Conservation (phyloP, 805 yeast species). For the Naumovozyma castellii region DNA sequence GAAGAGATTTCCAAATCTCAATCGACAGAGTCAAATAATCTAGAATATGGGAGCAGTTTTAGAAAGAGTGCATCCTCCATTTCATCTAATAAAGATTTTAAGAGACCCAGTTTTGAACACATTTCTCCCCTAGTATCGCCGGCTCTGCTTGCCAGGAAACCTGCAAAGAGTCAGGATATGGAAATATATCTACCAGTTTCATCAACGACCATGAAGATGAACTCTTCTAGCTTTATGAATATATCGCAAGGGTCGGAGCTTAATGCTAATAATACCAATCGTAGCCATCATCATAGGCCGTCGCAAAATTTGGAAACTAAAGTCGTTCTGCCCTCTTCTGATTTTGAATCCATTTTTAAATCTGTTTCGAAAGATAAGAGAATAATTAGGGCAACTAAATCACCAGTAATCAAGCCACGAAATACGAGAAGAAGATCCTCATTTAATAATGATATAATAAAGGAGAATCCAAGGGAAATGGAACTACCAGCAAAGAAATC, state of each 20-base stretch:
- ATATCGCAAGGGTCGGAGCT: neutral
- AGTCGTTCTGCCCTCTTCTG: neutral
- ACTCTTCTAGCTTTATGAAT: neutral
- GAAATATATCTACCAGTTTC: neutral
- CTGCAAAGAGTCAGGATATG: neutral
- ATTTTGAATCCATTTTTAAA: neutral
- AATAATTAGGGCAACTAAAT: conserved; percentile 5
- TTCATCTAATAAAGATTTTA: neutral
- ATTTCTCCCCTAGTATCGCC: neutral
- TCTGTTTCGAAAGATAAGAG: conserved; percentile 3
- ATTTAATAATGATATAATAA: neutral
- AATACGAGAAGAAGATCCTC: conserved; percentile 1
- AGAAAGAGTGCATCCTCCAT: neutral
- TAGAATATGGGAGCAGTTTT: too few species aligned
- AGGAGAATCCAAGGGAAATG: conserved; percentile 9
- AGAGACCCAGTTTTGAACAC: neutral
- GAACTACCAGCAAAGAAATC: conserved; percentile 16
- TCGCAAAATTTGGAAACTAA: neutral
- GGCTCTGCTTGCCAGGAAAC: neutral
- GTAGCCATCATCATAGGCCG: too few species aligned
- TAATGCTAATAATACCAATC: neutral
- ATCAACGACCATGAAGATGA: neutral
- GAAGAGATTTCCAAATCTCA: neutral
- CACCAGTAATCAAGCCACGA: conserved; percentile 2
- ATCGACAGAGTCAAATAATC: neutral